A percentile compares a stretch with the other conserved stretches of the same genome.
These are phyloP conservation scores for Aspergillus hortae DNA, from an alignment of 2,329 filamentous ascomycete species.

Conservation along the genomic window DNA sequence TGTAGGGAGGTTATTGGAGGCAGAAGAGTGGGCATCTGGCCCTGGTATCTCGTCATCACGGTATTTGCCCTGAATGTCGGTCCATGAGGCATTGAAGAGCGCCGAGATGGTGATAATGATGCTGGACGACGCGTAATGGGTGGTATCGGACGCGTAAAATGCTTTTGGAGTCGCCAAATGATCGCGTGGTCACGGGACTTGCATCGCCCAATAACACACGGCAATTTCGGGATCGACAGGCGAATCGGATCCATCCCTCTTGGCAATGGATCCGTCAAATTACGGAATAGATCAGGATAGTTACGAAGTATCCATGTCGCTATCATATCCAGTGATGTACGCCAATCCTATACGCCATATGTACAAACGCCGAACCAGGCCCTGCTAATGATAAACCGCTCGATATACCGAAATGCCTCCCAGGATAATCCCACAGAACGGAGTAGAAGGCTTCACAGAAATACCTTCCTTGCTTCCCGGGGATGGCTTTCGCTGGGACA, in stretches of 20 bases:
- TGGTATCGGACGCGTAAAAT: constrained; percentile 31
- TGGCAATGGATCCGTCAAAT: too few species aligned
- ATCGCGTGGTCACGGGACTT: constrained; percentile 34
- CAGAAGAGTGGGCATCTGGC: not conserved
- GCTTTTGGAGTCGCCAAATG: constrained; percentile 34
- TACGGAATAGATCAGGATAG: too few species aligned
- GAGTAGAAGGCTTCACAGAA: constrained; percentile 47
- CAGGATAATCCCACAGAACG: constrained; percentile 1
- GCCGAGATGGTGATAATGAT: constrained; percentile 14
- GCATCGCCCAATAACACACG: constrained; percentile 18
- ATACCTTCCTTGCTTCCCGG: constrained; percentile 71
- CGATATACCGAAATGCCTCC: constrained; percentile 8
- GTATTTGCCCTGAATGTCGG: not conserved
- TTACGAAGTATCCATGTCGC: too few species aligned
- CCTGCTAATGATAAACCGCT: not conserved
- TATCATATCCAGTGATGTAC: not conserved
- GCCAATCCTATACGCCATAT: constrained; percentile 2
- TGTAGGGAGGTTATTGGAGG: not conserved
- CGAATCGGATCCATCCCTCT: not conserved
- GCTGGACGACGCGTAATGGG: constrained; percentile 22
- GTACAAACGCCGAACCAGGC: not conserved
- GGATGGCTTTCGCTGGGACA: constrained; percentile 80
- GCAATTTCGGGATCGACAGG: not conserved
- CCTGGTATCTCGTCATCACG: too few species aligned
- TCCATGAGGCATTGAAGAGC: constrained; percentile 2